Evolutionary conservation across 2,329 filamentous ascomycete species (phyloP).

Genomic region (Alternaria sp.): DNA sequence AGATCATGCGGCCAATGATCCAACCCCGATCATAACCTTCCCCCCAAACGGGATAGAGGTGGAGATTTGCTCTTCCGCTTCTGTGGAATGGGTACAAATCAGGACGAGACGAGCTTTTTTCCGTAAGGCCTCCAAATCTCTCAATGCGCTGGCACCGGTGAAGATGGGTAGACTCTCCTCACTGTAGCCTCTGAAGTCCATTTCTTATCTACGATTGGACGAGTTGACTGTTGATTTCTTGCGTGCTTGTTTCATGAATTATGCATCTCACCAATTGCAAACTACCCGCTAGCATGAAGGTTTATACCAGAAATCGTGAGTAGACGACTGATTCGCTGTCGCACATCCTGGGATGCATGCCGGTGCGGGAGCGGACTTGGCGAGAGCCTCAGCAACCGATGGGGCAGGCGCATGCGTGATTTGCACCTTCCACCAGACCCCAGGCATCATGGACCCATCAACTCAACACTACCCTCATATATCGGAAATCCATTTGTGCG

Average conservation of each 20-base stretch:
- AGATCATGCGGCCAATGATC: not conserved
- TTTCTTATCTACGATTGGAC: not conserved
- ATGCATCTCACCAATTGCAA: not conserved
- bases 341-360: not conserved
- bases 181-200: not conserved
- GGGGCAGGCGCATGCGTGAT: conserved; percentile 8
- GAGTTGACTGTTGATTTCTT: not conserved
- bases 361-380: conserved; percentile 7
- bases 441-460: not conserved
- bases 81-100: not conserved
- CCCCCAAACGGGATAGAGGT: not conserved
- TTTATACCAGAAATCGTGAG: not conserved
- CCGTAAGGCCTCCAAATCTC: not conserved
- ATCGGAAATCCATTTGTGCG: not conserved
- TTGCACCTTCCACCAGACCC: not conserved
- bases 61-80: not conserved
- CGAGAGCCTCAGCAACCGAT: conserved; percentile 5
- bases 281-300: not conserved
- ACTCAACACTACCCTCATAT: not conserved
- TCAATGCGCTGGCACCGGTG: conserved; percentile 20
- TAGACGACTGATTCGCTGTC: conserved; percentile 4
- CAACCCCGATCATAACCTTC: not conserved
- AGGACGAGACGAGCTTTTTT: not conserved
- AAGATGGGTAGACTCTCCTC: not conserved
- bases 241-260: not conserved